A percentile compares a stretch with the other conserved stretches of the same genome.
Evolutionary conservation across 1,284 basidiomycete genomes (phyloP).

Genomic region (Cerioporus squamosus): DNA sequence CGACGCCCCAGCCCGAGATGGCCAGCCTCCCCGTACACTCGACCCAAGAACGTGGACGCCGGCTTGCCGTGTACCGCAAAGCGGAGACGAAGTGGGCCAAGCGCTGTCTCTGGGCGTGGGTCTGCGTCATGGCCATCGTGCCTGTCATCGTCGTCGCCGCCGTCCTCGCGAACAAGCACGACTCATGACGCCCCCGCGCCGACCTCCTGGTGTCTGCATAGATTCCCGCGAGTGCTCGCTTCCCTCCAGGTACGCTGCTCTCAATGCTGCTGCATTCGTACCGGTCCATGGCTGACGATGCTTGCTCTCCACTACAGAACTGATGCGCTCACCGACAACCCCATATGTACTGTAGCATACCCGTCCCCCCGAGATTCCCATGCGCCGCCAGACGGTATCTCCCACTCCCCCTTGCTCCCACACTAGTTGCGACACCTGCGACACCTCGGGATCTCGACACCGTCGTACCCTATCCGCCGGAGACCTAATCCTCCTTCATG

Average conservation of each 20-base stretch:
- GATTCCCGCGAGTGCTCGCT: no score
- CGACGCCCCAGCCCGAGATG: conserved; percentile 12
- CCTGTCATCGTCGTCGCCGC: conserved; percentile 2
- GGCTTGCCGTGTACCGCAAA: conserved; percentile 7
- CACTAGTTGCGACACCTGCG: not conserved
- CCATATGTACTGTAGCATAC: not conserved
- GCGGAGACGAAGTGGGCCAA: conserved; percentile 19
- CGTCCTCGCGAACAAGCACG: conserved; percentile 9
- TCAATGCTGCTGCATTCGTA: no score
- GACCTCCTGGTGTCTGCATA: no score
- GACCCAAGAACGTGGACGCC: conserved; percentile 12
- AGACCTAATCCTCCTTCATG: no score
- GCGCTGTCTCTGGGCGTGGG: conserved; percentile 12
- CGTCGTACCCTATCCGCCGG: no score
- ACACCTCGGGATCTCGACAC: not conserved
- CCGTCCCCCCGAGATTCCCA: not conserved
- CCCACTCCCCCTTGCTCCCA: not conserved
- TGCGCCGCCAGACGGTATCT: not conserved
- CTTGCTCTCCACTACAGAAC: no score
- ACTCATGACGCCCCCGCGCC: not conserved
- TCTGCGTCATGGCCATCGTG: not conserved
- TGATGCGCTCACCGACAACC: no score
- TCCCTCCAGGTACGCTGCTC: no score
- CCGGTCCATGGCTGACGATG: no score
- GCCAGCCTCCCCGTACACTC: conserved; percentile 10